These are phyloP conservation scores for Pyrenopolyporus hunteri DNA, from an alignment of 495 filamentous ascomycete genomes.

Conservation along the genomic window DNA sequence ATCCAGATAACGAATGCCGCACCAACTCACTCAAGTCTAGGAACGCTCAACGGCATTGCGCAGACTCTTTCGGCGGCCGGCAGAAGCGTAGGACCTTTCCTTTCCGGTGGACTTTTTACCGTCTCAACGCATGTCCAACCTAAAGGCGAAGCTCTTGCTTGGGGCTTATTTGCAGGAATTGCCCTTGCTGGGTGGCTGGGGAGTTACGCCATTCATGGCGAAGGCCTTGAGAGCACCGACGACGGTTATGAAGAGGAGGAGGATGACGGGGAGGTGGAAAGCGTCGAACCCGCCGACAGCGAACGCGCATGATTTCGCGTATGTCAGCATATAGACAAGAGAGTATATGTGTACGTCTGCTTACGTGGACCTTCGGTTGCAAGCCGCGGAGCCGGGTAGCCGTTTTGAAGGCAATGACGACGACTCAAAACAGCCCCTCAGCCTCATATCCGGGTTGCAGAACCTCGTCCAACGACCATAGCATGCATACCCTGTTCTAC, in stretches of 20 bases:
- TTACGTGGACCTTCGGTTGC: constrained; percentile 8
- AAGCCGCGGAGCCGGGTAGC: background rate
- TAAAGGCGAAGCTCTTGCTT: constrained; percentile 85
- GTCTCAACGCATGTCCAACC: constrained; percentile 68
- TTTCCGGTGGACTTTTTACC: constrained; percentile 84
- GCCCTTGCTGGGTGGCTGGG: constrained; percentile 77
- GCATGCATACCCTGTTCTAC: no score
- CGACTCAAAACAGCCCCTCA: no score
- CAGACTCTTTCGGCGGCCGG: constrained; percentile 93
- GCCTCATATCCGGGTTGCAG: no score
- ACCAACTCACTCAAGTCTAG: constrained; percentile 82
- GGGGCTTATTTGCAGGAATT: constrained; percentile 81
- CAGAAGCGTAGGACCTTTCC: constrained; percentile 84
- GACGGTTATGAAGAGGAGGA: constrained; percentile 44
- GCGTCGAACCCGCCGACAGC: constrained; percentile 12
- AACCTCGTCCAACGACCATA: no score
- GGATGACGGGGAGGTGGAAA: constrained; percentile 24
- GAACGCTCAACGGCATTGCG: constrained; percentile 90
- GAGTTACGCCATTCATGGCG: constrained; percentile 73
- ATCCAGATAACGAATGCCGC: constrained; percentile 88
- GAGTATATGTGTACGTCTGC: background rate
- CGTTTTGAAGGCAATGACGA: no score
- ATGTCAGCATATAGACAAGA: background rate
- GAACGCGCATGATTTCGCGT: constrained; percentile 5
- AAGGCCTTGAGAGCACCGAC: constrained; percentile 61